phyloP scores from a whole-genome alignment of 1,284 basidiomycete species.

The Naganishia sp. region DNA sequence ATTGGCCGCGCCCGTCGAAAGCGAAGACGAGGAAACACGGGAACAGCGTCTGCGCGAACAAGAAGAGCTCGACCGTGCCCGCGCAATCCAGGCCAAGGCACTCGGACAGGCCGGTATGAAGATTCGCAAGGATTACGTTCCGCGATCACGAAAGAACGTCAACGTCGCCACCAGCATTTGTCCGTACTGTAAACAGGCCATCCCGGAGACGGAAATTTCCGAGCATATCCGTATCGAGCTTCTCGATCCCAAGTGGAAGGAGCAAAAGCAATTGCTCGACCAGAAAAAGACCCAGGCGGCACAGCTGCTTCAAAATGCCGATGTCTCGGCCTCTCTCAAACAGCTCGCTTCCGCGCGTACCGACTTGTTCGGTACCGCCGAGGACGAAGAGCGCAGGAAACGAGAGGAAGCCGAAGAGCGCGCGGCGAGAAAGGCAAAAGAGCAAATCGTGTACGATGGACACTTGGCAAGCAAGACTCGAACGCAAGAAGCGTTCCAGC shows the following conservation, averaged over 20 bases:
- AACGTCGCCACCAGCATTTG: constrained; percentile 75
- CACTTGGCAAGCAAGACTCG: constrained; percentile 86
- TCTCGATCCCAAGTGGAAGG: constrained; percentile 96
- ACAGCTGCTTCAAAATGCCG: constrained; percentile 80
- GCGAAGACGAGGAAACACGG: constrained; percentile 62
- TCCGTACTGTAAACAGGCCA: constrained; percentile 89
- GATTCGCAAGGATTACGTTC: constrained; percentile 94
- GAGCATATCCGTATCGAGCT: constrained; percentile 99
- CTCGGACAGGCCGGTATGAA: constrained; percentile 84
- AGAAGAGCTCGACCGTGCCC: constrained; percentile 71
- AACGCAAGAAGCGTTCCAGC: constrained; percentile 85
- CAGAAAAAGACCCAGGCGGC: constrained; percentile 85
- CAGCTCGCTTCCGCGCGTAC: constrained; percentile 87
- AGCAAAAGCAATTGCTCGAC: constrained; percentile 83
- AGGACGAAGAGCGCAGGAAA: constrained; percentile 80
- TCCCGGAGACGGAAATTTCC: constrained; percentile 89
- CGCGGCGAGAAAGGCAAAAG: constrained; percentile 74
- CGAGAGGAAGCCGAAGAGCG: constrained; percentile 80
- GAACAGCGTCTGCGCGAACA: constrained; percentile 69
- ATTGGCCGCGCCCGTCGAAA: constrained; percentile 58
- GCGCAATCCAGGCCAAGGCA: constrained; percentile 73
- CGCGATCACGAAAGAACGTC: constrained; percentile 46
- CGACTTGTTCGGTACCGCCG: constrained; percentile 85
- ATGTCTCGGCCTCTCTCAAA: constrained; percentile 86
- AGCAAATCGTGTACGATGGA: constrained; percentile 94